Evolutionary conservation across 495 filamentous ascomycete genomes (phyloP).

Genomic region (Staphylotrichum tortipilum): DNA sequence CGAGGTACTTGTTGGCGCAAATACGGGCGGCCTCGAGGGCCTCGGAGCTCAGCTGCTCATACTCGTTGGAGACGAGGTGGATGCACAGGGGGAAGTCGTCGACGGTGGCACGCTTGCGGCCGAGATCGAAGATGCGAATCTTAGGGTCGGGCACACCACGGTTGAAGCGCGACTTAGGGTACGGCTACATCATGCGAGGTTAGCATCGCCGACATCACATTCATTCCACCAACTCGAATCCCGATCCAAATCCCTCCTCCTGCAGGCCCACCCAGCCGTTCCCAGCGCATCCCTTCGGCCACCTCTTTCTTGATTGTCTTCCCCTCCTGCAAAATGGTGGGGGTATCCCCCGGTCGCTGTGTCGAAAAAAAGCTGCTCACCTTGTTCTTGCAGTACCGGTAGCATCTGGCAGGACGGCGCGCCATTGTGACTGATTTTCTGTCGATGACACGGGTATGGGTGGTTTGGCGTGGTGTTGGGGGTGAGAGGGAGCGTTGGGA

Average conservation of each 20-base stretch:
- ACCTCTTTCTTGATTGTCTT: neutral
- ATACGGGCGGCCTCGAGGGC: slow-evolving; percentile 98
- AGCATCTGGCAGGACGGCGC: slow-evolving; percentile 95
- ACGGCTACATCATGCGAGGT: too few relatives aligned
- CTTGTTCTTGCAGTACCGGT: slow-evolving; percentile 99
- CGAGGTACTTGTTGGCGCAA: slow-evolving; percentile 98
- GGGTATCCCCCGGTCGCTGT: neutral
- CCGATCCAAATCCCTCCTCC: slow-evolving; percentile 1
- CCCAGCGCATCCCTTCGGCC: neutral
- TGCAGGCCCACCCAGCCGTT: neutral
- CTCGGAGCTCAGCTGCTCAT: slow-evolving; percentile 97
- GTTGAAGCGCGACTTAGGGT: slow-evolving; percentile 99
- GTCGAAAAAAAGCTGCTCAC: slow-evolving; percentile 44
- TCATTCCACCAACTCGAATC: too few relatives aligned
- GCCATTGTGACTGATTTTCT: slow-evolving; percentile 77
- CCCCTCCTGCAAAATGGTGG: neutral
- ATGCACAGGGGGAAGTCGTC: slow-evolving; percentile 98
- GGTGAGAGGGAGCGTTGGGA: slow-evolving; percentile 27
- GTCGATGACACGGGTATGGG: slow-evolving; percentile 37
- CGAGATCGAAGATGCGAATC: slow-evolving; percentile 99
- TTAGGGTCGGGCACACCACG: slow-evolving; percentile 99
- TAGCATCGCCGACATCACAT: too few relatives aligned
- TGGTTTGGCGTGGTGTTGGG: slow-evolving; percentile 30
- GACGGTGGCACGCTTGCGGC: slow-evolving; percentile 94
- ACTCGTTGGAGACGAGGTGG: slow-evolving; percentile 99